Base-by-base conservation (phyloP, 345 rosid genomes). In the Eucalyptus regnans region DNA sequence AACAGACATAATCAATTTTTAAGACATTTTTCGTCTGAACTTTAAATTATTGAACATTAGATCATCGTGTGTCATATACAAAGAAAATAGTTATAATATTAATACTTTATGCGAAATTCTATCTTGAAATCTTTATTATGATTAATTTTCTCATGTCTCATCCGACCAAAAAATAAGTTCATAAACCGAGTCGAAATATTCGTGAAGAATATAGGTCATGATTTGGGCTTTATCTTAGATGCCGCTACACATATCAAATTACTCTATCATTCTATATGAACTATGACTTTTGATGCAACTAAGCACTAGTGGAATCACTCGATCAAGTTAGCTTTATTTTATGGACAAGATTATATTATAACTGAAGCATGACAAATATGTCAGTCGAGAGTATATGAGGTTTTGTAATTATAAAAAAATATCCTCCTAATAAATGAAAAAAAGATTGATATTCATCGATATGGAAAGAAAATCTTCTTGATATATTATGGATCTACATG, bases 11-110 rank as follows among this genome's bases (percentile, higher is more conserved):
- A 62, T 29, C 1, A 4, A 29, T 4, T 62, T 62, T 4, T n/a
- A 29, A 4, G 68, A 29, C 33, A 13, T 62, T 62, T 27, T 29
- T 6, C 0, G 18, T 29, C 0, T 7, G 3, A 13, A 62, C 0
- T 6, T 62, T 29, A 29, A 7, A 62, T 29, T 2, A 62, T 0
- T 14, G 4, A 13, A 62, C 0, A 6, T 62, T 29, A 29, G 16
- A 62, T 29, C 4, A 62, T 12, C 3, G 9, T 29, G 16, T 6
- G 18, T 62, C 18, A 4, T 3, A 13, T 62, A 12, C 71, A n/a
- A 13, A 62, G 68, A 29, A 62, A 62, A 29, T 7, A 7, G 8
- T 62, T 62, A 58, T 25, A 27, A 27, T 58, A 58, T 27, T 25
- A 58, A 25, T 58, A 25, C n/a, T 58, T 58, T 5, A n/a, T 7